Evolutionary conservation across 495 filamentous ascomycete genomes (phyloP).

Genomic region (Aspergillus olivimuriae): DNA sequence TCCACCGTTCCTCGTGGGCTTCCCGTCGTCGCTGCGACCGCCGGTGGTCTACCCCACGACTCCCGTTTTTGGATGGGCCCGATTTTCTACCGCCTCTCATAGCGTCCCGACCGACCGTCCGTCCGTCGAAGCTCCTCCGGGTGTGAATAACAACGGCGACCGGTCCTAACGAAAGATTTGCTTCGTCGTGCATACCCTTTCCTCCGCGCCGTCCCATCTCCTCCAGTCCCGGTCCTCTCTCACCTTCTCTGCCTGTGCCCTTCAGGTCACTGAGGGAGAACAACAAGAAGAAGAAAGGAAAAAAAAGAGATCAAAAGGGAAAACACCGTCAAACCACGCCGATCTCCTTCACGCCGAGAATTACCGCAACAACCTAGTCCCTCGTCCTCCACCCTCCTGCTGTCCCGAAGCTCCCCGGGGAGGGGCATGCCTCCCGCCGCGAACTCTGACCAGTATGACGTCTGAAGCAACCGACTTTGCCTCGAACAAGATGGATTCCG

Average conservation of each 20-base stretch:
- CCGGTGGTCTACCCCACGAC: not conserved
- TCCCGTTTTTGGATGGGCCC: slow-evolving; percentile 12
- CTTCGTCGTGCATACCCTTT: slow-evolving; percentile 15
- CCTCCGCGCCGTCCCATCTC: slow-evolving; percentile 10
- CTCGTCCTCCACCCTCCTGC: not conserved
- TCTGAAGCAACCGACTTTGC: slow-evolving; percentile 33
- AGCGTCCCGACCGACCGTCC: not conserved
- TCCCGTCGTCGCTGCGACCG: no score
- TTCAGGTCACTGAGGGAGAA: not conserved
- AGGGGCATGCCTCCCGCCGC: slow-evolving; percentile 36
- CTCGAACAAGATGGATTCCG: slow-evolving; percentile 24
- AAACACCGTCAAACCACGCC: no score
- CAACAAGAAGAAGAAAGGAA: not conserved
- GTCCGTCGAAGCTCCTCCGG: slow-evolving; percentile 12
- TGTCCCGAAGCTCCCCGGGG: slow-evolving; percentile 7
- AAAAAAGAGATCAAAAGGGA: no score
- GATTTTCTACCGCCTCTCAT: slow-evolving; percentile 13
- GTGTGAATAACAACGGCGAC: slow-evolving; percentile 17
- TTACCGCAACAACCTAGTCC: not conserved
- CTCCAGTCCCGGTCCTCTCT: no score
- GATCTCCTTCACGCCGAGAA: not conserved
- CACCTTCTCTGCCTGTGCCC: not conserved
- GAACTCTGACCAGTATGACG: slow-evolving; percentile 36
- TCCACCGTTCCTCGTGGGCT: no score
- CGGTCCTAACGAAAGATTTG: slow-evolving; percentile 12